Evolutionary conservation across 2,329 filamentous ascomycete species (phyloP), one percentile per base, ranked within the genome.

Genomic region (Dothideomycetidae sp.): DNA sequence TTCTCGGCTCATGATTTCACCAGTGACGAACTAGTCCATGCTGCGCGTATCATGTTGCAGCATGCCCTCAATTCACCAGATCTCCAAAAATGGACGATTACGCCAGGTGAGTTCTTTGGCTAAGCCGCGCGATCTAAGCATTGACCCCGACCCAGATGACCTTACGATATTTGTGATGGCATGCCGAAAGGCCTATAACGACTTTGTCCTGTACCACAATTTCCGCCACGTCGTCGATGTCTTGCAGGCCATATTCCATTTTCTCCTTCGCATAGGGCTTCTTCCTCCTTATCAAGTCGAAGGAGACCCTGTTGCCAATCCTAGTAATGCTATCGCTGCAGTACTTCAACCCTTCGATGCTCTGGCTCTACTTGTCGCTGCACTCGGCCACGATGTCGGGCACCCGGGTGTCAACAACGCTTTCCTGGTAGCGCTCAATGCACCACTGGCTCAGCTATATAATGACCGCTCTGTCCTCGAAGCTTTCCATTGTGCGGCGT

Each of bases 391-490:
- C 50, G 90, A 98, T 55, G 90, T 96, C 28, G 90, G 90, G 14
- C 90, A 98, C 54, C 90, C 90, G 0, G 90, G 90, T 39, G 90
- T 98, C 51, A 98, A 96, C 63, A 98, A 98, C 55, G 85, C 88
- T 18, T 98, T 98, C 54, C 67, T 98, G 4, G 77, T 93, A 12
- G 85, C 82, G 19, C 71, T 94, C 19, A 93, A 94, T 54, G 82
- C 90, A 12, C 88, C 90, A 1, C 66, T 98, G 17, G 90, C 90
- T 10, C 86, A 94, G 56, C 67, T 96, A 10, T 98, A 96, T 64
- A 96, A 96, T 53, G 90, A 98, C 57, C 81, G 82, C 39, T 96
- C 90, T 1, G 90, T 98, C 11, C 69, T 98, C 26, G 90, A 98
- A 59, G 92, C 88, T 1, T 98, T 96, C 51, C 90, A 98, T 55